Evolutionary conservation across 768 basidiomycete species (phyloP), one percentile per base, ranked within the genome.

Genomic region (Rhodotorula graminis): DNA sequence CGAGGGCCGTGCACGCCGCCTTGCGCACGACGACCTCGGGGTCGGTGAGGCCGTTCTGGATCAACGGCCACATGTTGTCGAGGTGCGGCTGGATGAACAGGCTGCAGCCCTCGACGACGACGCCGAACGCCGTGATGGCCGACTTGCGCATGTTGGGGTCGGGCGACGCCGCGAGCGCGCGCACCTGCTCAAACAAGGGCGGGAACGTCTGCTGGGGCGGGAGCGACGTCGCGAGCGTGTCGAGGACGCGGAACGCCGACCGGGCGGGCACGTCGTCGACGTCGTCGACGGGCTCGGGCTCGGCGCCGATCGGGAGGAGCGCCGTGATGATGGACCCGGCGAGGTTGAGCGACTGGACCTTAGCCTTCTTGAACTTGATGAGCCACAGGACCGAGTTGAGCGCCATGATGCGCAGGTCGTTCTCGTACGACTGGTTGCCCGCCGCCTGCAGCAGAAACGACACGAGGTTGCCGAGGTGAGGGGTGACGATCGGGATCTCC

Each of bases 181-280:
- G 85, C 67, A 98, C 90, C 76, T 94, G 86, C 50, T 80, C 82
- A 71, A 90, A 90, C 50, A 99, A 88, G 23, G 91, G 86, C 16
- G 93, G 93, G 88, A 97, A 98, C 71, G 98, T 93, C 83, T 97
- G 96, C 37, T 87, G 86, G 11, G 96, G 95, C 19, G 96, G 96
- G 23, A 99, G 86, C 74, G 88, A 88, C 70, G 93, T 94, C 12
- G 94, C 88, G 63, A 99, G 88, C 61, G 88, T 87, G 80, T 99
- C 96, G 76, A 99, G 89, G 65, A 92, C 90, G 75, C 96, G 93
- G 78, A 98, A 89, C 37, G 93, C 92, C 78, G 92, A 92, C 90
- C 93, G 77, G 3, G 95, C 93, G 40, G 93, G 90, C 76, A 82
- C 82, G 56, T 77, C 77, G 65, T 79, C 78, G 59, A 73, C 73